These are phyloP conservation scores for Fragosphaeria purpurea DNA, from an alignment of 2,329 filamentous ascomycete genomes.

Conservation along the genomic window DNA sequence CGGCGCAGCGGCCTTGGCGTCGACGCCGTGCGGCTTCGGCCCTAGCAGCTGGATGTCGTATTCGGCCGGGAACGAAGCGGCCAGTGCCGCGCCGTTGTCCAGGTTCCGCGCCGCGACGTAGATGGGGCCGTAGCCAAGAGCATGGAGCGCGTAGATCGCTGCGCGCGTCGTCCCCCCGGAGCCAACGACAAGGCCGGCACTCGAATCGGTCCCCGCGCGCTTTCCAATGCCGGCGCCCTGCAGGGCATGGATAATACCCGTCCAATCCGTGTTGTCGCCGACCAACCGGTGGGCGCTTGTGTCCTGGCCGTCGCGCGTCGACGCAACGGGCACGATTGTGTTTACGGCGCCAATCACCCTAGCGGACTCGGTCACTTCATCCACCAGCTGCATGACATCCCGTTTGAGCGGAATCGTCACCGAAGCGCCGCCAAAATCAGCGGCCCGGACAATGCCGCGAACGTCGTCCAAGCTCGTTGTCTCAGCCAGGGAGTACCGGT, in stretches of 20 bases:
- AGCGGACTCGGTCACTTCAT: slow-evolving; percentile 70
- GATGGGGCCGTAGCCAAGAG: slow-evolving; percentile 74
- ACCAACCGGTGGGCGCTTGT: slow-evolving; percentile 44
- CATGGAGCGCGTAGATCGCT: slow-evolving; percentile 77
- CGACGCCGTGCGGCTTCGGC: slow-evolving; percentile 30
- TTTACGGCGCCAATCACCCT: slow-evolving; percentile 85
- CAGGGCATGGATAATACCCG: slow-evolving; percentile 77
- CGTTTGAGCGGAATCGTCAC: slow-evolving; percentile 94
- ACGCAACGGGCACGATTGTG: slow-evolving; percentile 62
- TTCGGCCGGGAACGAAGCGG: slow-evolving; percentile 59
- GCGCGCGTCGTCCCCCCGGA: slow-evolving; percentile 87
- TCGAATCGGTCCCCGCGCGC: slow-evolving; percentile 21
- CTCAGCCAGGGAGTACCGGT: slow-evolving; percentile 69
- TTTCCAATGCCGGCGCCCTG: slow-evolving; percentile 52
- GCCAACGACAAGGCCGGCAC: slow-evolving; percentile 72
- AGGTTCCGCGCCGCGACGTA: slow-evolving; percentile 75
- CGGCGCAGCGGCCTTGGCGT: slow-evolving; percentile 36
- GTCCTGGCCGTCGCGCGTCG: slow-evolving; percentile 25
- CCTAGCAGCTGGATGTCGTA: slow-evolving; percentile 62
- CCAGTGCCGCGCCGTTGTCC: slow-evolving; percentile 57
- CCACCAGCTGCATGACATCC: slow-evolving; percentile 71
- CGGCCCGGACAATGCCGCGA: slow-evolving; percentile 52
- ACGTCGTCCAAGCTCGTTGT: slow-evolving; percentile 57
- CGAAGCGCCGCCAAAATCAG: slow-evolving; percentile 82
- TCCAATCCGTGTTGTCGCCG: slow-evolving; percentile 94